Evolutionary conservation across 768 basidiomycete species (phyloP).

Genomic region (Tubosaeta sp.): DNA sequence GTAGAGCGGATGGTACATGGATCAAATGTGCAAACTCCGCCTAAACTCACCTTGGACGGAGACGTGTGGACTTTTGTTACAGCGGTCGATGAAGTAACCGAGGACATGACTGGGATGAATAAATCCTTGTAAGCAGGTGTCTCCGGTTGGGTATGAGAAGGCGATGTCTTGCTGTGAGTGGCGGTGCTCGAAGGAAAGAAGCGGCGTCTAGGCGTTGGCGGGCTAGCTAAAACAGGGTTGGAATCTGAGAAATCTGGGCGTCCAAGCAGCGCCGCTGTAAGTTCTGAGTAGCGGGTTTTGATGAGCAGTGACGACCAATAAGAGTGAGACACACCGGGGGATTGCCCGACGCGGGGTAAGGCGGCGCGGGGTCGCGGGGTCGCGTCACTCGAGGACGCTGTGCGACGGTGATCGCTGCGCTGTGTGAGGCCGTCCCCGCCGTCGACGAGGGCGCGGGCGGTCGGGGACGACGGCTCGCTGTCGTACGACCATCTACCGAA

Average conservation of each 20-base stretch:
- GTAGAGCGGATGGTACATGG: conserved; percentile 13
- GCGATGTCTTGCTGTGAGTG: conserved; percentile 33
- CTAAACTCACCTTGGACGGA: conserved; percentile 31
- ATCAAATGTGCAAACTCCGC: conserved; percentile 13
- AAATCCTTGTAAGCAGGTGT: conserved; percentile 20
- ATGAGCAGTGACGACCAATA: conserved; percentile 10
- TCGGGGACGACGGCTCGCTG: conserved; percentile 18
- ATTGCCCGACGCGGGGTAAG: conserved; percentile 14
- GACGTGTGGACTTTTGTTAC: conserved; percentile 30
- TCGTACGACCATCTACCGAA: conserved; percentile 20
- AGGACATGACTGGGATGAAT: conserved; percentile 22
- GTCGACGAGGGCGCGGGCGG: conserved; percentile 2
- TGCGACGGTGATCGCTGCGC: conserved; percentile 24
- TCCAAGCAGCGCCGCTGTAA: background rate
- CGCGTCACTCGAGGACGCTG: conserved; percentile 45
- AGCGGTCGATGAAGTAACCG: conserved; percentile 23
- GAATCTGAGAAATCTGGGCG: conserved; percentile 6
- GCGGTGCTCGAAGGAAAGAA: conserved; percentile 35
- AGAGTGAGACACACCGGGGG: conserved; percentile 17
- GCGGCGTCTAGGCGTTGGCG: conserved; percentile 29
- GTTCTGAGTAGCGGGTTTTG: conserved; percentile 5
- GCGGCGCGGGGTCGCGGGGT: conserved; percentile 44
- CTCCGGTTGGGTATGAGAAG: conserved; percentile 31
- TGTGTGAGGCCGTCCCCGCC: conserved; percentile 3
- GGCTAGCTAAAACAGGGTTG: conserved; percentile 11